Evolutionary conservation across 345 rosid genomes (phyloP).

Genomic region (Citrus australasica): DNA sequence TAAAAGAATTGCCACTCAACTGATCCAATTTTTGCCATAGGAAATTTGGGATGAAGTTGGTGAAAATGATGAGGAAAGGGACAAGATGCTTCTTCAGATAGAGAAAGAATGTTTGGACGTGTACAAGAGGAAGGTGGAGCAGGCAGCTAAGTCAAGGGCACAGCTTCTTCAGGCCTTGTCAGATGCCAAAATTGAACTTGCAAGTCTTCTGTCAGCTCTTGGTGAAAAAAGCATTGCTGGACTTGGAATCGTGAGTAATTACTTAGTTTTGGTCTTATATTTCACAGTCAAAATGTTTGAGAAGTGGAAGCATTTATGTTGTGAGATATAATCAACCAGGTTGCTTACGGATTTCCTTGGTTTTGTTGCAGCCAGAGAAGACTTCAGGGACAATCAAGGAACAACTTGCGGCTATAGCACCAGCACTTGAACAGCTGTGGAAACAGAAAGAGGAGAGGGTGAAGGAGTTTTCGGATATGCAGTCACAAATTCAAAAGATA

Average conservation of each 20-base stretch:
- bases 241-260: conserved; percentile 59
- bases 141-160: conserved; percentile 79
- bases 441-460: conserved; percentile 92
- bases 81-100: conserved; percentile 89
- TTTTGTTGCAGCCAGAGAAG: conserved; percentile 65
- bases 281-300: background rate
- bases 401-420: conserved; percentile 92
- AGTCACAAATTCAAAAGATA: conserved; percentile 81
- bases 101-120: conserved; percentile 93
- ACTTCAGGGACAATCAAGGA: conserved; percentile 88
- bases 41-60: conserved; percentile 99
- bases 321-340: background rate
- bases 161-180: conserved; percentile 83
- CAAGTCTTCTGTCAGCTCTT: conserved; percentile 70
- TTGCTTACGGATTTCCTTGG: conserved; percentile 15
- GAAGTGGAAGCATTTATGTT: background rate
- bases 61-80: conserved; percentile 88
- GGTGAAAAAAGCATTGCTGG: conserved; percentile 71
- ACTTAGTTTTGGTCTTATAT: background rate
- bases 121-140: conserved; percentile 90
- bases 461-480: conserved; percentile 69
- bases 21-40: conserved; percentile 29
- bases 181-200: conserved; percentile 79
- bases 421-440: conserved; percentile 85
- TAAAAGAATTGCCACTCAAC: background rate